These are phyloP conservation scores for Neonectria punicea DNA, from an alignment of 2,329 filamentous ascomycete species.

Conservation along the genomic window DNA sequence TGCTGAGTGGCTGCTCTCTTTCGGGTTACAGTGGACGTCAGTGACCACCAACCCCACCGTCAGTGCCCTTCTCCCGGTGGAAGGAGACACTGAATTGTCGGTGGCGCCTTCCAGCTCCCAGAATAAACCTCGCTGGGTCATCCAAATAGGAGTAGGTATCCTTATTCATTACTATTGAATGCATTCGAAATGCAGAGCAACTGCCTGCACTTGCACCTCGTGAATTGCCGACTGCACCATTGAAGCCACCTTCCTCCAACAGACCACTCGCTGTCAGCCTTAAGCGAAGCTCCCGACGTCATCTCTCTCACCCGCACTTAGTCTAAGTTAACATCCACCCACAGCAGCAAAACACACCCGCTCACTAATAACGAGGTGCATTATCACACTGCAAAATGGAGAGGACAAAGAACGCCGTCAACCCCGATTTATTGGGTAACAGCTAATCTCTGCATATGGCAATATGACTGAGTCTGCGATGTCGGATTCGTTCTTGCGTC, in stretches of 20 bases:
- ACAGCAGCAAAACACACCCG: neutral
- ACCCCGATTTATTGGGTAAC: slow-evolving; percentile 9
- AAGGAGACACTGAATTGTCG: neutral
- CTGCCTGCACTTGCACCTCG: neutral
- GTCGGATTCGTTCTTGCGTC: neutral
- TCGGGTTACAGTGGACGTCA: neutral
- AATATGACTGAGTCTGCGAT: slow-evolving; percentile 19
- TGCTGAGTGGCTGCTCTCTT: neutral
- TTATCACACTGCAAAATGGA: neutral
- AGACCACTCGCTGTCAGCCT: slow-evolving; percentile 13
- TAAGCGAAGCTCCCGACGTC: slow-evolving; percentile 14
- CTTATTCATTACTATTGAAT: neutral
- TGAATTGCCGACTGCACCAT: neutral
- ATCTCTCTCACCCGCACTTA: neutral
- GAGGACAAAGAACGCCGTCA: neutral
- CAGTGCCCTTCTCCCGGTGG: neutral
- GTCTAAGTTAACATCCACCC: neutral
- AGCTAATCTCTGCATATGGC: slow-evolving; percentile 11
- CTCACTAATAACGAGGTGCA: neutral
- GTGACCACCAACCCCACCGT: neutral
- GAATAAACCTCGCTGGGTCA: neutral
- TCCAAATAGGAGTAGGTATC: too few species aligned
- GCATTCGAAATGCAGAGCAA: neutral
- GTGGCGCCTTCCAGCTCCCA: neutral
- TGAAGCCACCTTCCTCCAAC: slow-evolving; percentile 9